Evolutionary conservation across 306 rosid species (phyloP).

Genomic region (Sicyos edulis): DNA sequence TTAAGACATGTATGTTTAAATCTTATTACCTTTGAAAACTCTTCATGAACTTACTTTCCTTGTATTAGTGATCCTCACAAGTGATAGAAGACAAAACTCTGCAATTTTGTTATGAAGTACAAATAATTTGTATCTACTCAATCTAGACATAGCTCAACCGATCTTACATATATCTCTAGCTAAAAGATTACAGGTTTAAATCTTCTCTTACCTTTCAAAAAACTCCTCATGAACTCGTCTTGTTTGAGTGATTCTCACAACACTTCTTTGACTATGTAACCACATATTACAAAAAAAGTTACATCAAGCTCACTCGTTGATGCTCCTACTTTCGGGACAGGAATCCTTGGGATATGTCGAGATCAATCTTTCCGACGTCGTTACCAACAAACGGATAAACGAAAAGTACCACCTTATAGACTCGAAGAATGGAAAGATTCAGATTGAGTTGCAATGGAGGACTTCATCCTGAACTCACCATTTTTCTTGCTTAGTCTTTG

Average conservation of each 20-base stretch:
- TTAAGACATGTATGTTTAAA: no score
- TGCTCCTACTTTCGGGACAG: conserved; percentile 28
- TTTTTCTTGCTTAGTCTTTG: background rate
- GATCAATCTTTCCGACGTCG: conserved; percentile 60
- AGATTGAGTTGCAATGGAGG: conserved; percentile 86
- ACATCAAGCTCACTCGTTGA: background rate
- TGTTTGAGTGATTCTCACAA: background rate
- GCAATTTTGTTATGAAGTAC: no score
- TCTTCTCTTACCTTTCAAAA: background rate
- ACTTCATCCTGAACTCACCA: conserved; percentile 30
- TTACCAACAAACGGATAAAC: conserved; percentile 66
- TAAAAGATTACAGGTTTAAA: no score
- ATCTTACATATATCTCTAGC: no score
- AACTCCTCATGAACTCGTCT: background rate
- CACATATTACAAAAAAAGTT: background rate
- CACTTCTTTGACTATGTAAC: background rate
- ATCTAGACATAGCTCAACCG: no score
- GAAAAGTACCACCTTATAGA: conserved; percentile 82
- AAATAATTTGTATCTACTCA: background rate
- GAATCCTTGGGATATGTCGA: conserved; percentile 73
- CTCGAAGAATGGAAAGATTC: conserved; percentile 82
- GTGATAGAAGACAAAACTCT: no score
- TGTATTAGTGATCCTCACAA: no score
- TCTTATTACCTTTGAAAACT: no score
- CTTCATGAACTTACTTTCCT: no score